Conservation (phyloP, 2,329 filamentous ascomycete species). For the Exserohilum turcica region DNA sequence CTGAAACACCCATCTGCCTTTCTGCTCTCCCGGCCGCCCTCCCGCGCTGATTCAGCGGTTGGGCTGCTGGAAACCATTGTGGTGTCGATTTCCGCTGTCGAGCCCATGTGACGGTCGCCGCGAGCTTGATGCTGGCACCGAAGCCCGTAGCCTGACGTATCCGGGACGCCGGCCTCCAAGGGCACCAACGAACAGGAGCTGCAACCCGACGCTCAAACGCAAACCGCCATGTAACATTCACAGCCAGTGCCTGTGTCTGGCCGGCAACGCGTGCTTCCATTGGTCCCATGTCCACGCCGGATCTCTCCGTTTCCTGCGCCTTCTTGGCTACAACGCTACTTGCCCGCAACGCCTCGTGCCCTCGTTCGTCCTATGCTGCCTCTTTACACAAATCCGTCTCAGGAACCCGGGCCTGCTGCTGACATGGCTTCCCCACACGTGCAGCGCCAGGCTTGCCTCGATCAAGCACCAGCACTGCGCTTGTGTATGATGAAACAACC, state of each 20-base stretch:
- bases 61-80: not conserved
- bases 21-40: conserved; percentile 1
- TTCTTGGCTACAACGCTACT: not conserved
- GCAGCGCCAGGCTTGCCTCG: not conserved
- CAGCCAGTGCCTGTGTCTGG: not conserved
- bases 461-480: not conserved
- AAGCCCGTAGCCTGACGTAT: conserved; percentile 13
- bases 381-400: not conserved
- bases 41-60: conserved; percentile 5
- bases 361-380: not conserved
- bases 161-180: conserved; percentile 17
- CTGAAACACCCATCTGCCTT: conserved; percentile 1
- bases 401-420: not conserved
- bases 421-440: not conserved
- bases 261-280: not conserved
- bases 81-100: conserved; percentile 1
- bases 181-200: conserved; percentile 11
- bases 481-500: not conserved
- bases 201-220: conserved; percentile 12
- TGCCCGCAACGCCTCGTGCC: not conserved
- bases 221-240: conserved; percentile 10
- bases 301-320: conserved; percentile 4
- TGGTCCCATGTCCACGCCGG: not conserved
- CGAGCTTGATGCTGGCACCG: conserved; percentile 18
- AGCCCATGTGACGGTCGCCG: conserved; percentile 5